A percentile compares a stretch with the other conserved stretches of the same genome.
These are phyloP conservation scores for Verbascum thapsus DNA, from an alignment of 257 asterid species.

Conservation along the genomic window DNA sequence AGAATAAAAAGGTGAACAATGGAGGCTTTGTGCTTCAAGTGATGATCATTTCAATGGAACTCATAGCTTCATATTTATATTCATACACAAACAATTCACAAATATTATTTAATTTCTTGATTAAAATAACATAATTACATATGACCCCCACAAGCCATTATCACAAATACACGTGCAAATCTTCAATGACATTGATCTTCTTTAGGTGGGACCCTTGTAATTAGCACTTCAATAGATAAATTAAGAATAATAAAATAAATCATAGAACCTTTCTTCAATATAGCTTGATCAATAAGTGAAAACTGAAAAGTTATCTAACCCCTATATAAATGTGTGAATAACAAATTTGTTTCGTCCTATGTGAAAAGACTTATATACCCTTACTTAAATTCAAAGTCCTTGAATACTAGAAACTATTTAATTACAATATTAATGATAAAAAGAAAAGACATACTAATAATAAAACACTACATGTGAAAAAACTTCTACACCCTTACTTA, in stretches of 20 bases:
- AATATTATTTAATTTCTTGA: background rate
- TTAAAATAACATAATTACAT: background rate
- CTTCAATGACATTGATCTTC: conserved; percentile 27
- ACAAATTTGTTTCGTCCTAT: too few relatives aligned
- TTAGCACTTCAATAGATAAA: background rate
- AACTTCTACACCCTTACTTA: too few relatives aligned
- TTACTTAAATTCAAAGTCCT: too few relatives aligned
- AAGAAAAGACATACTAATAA: too few relatives aligned
- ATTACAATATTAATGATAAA: too few relatives aligned
- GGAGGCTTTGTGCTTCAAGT: conserved; percentile 46
- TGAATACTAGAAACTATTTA: too few relatives aligned
- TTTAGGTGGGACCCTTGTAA: conserved; percentile 1
- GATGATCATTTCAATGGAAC: conserved; percentile 48
- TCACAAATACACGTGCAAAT: conserved; percentile 52
- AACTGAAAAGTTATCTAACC: too few relatives aligned
- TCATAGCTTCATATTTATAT: conserved; percentile 44
- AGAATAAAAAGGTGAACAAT: conserved; percentile 44
- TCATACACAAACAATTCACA: background rate
- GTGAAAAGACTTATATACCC: too few relatives aligned
- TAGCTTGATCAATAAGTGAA: too few relatives aligned
- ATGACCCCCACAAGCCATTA: conserved; percentile 39
- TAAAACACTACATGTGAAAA: too few relatives aligned
- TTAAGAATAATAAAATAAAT: background rate
- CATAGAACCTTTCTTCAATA: too few relatives aligned
- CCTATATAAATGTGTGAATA: too few relatives aligned